These are phyloP conservation scores for Aureobasidium mangrovei DNA, from an alignment of 2,329 filamentous ascomycete species.

Conservation along the genomic window DNA sequence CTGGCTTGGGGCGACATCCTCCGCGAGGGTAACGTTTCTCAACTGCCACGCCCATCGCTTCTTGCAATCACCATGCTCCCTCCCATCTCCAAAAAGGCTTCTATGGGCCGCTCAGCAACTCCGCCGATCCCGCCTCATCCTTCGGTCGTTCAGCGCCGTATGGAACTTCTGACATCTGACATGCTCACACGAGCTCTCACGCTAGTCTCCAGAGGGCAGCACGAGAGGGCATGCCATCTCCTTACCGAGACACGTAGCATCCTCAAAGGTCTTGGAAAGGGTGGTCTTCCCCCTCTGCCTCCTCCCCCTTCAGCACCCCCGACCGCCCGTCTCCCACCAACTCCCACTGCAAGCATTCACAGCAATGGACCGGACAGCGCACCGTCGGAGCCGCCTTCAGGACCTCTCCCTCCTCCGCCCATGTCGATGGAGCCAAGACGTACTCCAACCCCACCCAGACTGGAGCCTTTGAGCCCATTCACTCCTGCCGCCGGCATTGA, in stretches of 20 bases:
- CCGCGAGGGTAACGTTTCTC: slow-evolving; percentile 74
- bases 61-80: slow-evolving; percentile 95
- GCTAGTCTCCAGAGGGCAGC: slow-evolving; percentile 80
- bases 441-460: slow-evolving; percentile 33
- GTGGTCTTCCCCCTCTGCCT: slow-evolving; percentile 81
- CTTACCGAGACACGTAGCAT: slow-evolving; percentile 91
- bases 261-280: slow-evolving; percentile 90
- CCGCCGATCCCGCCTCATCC: slow-evolving; percentile 93
- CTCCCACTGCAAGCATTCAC: slow-evolving; percentile 20
- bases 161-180: slow-evolving; percentile 95
- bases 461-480: slow-evolving; percentile 38
- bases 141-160: slow-evolving; percentile 87
- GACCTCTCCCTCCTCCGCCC: slow-evolving; percentile 16
- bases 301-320: slow-evolving; percentile 40
- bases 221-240: slow-evolving; percentile 87
- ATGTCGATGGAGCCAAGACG: slow-evolving; percentile 20
- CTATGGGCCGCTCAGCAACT: slow-evolving; percentile 34
- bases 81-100: slow-evolving; percentile 34
- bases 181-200: slow-evolving; percentile 93
- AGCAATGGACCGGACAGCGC: neutral
- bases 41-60: slow-evolving; percentile 80
- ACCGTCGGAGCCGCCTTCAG: neutral
- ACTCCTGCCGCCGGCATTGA: slow-evolving; percentile 69
- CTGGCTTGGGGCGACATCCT: slow-evolving; percentile 89
- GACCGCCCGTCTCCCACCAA: slow-evolving; percentile 30